Evolutionary conservation across 73 alveolate species (phyloP), one percentile per base, ranked within the genome.

Genomic region (Tetrahymena borealis): DNA sequence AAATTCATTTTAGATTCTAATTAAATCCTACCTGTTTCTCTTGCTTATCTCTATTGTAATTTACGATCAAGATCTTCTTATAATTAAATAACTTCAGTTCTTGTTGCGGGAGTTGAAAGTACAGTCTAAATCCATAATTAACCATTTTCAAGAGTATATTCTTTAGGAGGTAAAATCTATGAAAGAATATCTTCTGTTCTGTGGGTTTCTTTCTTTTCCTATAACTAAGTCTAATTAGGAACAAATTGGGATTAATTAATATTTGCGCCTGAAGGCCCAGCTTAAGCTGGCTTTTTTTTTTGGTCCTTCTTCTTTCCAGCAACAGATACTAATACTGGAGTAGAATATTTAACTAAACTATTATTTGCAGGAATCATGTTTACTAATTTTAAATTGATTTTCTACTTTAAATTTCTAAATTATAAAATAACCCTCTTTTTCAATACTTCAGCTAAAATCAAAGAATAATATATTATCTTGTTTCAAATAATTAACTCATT

Each of bases 311-410:
- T 95, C 94, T 96, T 98, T 11, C 97, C 97, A 39, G 97, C 97
- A 20, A 94, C 97, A 18, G 97, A 91, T 38, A 98, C 99, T 24
- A 97, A 94, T 32, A 97, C 96, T 16, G 99, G 98, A 8, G 98
- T 97, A 78, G 97, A 98, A 90, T 97, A 97, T 91, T 96, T 96
- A 31, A 97, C 98, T 37, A 97, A 94, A 6, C 98, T 96, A 94
- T 94, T 94, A 38, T 91, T 90, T 85, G 78, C 78, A 32, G 95
- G 95, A 1, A 93, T 90, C 78, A 93, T 79, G 39, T 85, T 92
- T 93, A 39, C 95, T 92, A 93, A 39, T 20, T 79, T 79, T 24
- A 60, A 60, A 24, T 60, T 0, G 85, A 24, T 18, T 18, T 6
- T 60, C 38, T 60, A 60, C 16, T 20, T 60, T 18, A 60, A 60